Evolutionary conservation across 2,329 filamentous ascomycete genomes (phyloP), one percentile per base, ranked within the genome.

Genomic region (Epichloe hybrida): DNA sequence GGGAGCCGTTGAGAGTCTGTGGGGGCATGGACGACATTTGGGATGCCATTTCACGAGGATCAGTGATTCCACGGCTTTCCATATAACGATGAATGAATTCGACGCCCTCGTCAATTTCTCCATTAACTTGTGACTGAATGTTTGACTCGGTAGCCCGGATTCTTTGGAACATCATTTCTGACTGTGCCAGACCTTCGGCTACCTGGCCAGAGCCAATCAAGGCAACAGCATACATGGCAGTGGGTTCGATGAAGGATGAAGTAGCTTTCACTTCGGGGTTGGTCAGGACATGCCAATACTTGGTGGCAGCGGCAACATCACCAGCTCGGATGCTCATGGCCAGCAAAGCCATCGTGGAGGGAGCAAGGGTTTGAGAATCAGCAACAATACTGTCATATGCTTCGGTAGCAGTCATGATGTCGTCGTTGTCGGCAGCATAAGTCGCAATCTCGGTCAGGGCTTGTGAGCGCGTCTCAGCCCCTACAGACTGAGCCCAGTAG

Each of bases 181-280:
- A 83, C 63, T 93, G 81, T 12, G 76, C 72, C 52, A 97, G 69
- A 47, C 85, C 93, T 62, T 91, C 87, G n/a, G 84, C 81, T 46
- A 90, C 79, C 61, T 89, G 83, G 41, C 89, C 88, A 55, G 86
- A 88, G 50, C 87, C 86, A 62, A 97, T 85, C 66, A 97, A 74
- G 46, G 89, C 88, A 52, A 95, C 81, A 13, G 86, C 81, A 61
- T 91, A 95, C 88, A 96, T 95, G 52, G 87, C 80, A 12, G 88
- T 85, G 23, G 89, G 86, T 69, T 95, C 89, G 55, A 95, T 85
- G 66, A 94, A 84, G 35, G 81, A 72, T 50, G 75, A 65, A 12
- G 77, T 76, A 36, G 80, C 75, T 48, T 75, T 71, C 60, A 80
- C 74, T 52, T 81, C 76, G 2, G 81, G 75, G 39, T 72, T 76